Conservation (phyloP, 768 basidiomycete species). For the Amanita molliuscula region DNA sequence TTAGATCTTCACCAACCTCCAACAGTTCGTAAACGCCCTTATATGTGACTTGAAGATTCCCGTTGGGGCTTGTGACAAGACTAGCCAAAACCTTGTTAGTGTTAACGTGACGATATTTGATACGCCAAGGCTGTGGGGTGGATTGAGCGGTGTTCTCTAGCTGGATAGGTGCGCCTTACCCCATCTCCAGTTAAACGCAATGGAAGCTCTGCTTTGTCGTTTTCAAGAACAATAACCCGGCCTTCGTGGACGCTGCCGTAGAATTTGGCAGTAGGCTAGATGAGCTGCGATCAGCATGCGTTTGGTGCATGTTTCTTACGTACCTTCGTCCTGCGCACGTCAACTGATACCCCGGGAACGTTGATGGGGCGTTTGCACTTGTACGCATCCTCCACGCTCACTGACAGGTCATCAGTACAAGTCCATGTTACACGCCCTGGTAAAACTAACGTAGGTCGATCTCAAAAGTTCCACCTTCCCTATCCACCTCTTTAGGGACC, state of each 20-base stretch:
- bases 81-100: slow-evolving; percentile 29
- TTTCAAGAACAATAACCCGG: slow-evolving; percentile 58
- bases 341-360: slow-evolving; percentile 72
- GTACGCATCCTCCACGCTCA: slow-evolving; percentile 81
- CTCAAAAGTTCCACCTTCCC: slow-evolving; percentile 67
- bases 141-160: background rate
- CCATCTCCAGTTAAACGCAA: slow-evolving; percentile 85
- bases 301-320: slow-evolving; percentile 10
- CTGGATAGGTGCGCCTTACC: slow-evolving; percentile 32
- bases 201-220: slow-evolving; percentile 63
- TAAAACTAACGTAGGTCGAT: slow-evolving; percentile 55
- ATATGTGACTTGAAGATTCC: slow-evolving; percentile 60
- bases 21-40: slow-evolving; percentile 68
- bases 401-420: slow-evolving; percentile 24
- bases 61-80: slow-evolving; percentile 54
- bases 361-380: slow-evolving; percentile 73
- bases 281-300: background rate
- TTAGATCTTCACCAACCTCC: slow-evolving; percentile 29
- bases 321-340: slow-evolving; percentile 75
- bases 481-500: slow-evolving; percentile 56
- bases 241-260: slow-evolving; percentile 56
- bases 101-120: slow-evolving; percentile 58
- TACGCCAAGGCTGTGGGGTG: slow-evolving; percentile 67
- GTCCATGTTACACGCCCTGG: background rate
- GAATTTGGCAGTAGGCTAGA: slow-evolving; percentile 79